A percentile compares a stretch with the other conserved stretches of the same genome.
Evolutionary conservation across 306 rosid genomes (phyloP).

Genomic region (Ormosia semicastrata): DNA sequence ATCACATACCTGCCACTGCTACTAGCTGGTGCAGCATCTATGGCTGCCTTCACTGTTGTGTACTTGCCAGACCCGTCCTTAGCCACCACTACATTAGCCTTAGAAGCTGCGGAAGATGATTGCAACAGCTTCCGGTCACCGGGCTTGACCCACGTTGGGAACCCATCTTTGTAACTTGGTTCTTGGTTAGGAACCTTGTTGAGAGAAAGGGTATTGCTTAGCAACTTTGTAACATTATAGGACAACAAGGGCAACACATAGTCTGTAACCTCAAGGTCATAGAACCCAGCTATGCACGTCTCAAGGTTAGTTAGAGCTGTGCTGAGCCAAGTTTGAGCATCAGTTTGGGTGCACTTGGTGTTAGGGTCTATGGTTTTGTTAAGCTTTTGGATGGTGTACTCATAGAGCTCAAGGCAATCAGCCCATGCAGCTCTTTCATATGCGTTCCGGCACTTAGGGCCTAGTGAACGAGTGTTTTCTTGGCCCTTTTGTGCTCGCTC

Average conservation of each 20-base stretch:
- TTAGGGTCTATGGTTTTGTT: constrained; percentile 37
- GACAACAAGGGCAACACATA: constrained; percentile 40
- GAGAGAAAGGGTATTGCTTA: constrained; percentile 59
- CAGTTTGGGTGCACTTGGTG: constrained; percentile 34
- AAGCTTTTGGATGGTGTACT: constrained; percentile 39
- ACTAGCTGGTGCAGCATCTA: constrained; percentile 44
- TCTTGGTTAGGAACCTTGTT: constrained; percentile 36
- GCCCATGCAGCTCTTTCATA: constrained; percentile 51
- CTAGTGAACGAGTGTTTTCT: constrained; percentile 7
- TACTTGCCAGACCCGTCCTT: constrained; percentile 72
- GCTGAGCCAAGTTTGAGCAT: constrained; percentile 58
- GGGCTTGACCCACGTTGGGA: constrained; percentile 71
- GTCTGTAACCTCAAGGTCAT: constrained; percentile 47
- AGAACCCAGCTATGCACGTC: constrained; percentile 47
- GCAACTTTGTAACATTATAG: constrained; percentile 47
- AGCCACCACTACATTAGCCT: constrained; percentile 66
- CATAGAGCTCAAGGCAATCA: constrained; percentile 59
- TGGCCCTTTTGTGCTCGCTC: constrained; percentile 47
- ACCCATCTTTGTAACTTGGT: constrained; percentile 38
- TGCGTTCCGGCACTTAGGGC: constrained; percentile 33
- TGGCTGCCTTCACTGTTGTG: constrained; percentile 52
- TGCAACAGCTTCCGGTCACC: constrained; percentile 73
- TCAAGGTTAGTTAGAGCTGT: constrained; percentile 58
- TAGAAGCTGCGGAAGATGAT: constrained; percentile 47
- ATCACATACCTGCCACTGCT: constrained; percentile 72